These are phyloP conservation scores for Rhynchosporium graminicola DNA, from an alignment of 2,329 filamentous ascomycete species.

Conservation along the genomic window DNA sequence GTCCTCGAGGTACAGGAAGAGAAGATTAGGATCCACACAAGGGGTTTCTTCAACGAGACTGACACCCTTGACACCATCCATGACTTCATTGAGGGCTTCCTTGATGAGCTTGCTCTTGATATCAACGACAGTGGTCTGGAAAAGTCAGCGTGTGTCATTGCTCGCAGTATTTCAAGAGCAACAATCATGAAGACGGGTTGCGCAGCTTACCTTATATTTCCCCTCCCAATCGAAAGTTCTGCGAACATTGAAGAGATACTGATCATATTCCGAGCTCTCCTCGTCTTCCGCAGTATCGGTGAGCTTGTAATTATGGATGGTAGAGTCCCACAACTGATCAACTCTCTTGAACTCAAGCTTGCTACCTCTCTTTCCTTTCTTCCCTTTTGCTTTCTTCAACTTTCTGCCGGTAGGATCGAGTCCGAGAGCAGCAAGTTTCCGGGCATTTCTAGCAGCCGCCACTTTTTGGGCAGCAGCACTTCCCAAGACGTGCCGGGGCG, in stretches of 20 bases:
- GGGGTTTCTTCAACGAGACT: constrained; percentile 80
- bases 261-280: constrained; percentile 68
- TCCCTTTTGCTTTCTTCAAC: constrained; percentile 45
- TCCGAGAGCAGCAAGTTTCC: constrained; percentile 28
- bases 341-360: constrained; percentile 70
- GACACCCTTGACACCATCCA: constrained; percentile 76
- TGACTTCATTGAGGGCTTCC: constrained; percentile 67
- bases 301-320: constrained; percentile 65
- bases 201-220: constrained; percentile 57
- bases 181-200: neutral
- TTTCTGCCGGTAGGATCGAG: constrained; percentile 36
- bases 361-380: constrained; percentile 46
- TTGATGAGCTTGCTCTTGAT: constrained; percentile 82
- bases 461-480: constrained; percentile 27
- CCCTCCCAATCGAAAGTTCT: constrained; percentile 83
- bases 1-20: constrained; percentile 77
- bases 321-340: constrained; percentile 61
- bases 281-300: constrained; percentile 66
- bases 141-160: constrained; percentile 20
- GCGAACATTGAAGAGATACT: constrained; percentile 81
- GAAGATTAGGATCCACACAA: constrained; percentile 68
- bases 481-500: constrained; percentile 13
- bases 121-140: constrained; percentile 65
- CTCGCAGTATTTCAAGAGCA: neutral
- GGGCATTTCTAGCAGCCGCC: constrained; percentile 33